Percentiles rank a stretch among this genome's conserved stretches.
phyloP scores from a whole-genome alignment of 23 red algal species.

The Gracilaria domingensis region DNA sequence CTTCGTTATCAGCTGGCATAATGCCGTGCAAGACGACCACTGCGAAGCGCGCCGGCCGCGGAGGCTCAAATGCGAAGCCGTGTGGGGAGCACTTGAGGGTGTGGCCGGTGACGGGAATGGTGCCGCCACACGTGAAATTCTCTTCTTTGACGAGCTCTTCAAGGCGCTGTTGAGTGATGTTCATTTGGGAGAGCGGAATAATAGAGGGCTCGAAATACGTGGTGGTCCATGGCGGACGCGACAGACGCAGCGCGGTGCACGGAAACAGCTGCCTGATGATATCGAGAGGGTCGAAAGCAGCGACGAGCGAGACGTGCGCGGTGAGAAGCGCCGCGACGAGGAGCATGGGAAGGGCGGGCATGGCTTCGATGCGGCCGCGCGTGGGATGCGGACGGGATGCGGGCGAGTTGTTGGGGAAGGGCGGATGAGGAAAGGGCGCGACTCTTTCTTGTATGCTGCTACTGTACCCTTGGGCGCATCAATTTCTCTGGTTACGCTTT shows the following conservation, averaged over 20 bases:
- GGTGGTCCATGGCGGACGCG: slow-evolving; percentile 10
- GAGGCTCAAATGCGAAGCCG: not conserved
- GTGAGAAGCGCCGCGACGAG: not conserved
- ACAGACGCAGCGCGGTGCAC: slow-evolving; percentile 12
- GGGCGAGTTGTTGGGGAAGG: too few relatives aligned
- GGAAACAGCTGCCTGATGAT: slow-evolving; percentile 1
- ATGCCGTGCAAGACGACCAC: not conserved
- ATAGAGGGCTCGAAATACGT: slow-evolving; percentile 22
- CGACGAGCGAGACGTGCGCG: not conserved
- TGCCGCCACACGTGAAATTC: slow-evolving; percentile 1
- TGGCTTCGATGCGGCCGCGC: not conserved
- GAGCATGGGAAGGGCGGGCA: not conserved
- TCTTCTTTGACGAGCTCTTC: not conserved
- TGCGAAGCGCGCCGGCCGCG: not conserved
- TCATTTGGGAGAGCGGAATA: not conserved
- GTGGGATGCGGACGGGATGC: too few relatives aligned
- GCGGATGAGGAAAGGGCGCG: too few relatives aligned
- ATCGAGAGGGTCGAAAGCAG: not conserved
- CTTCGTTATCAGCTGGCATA: not conserved
- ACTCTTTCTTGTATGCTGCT: too few relatives aligned
- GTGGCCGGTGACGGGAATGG: not conserved
- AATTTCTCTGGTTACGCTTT: too few relatives aligned
- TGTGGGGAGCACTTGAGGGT: not conserved
- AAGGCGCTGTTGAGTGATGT: not conserved
- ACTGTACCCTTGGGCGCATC: too few relatives aligned